Conservation (phyloP, 768 basidiomycete genomes). For the Psilocybe subaeruginosa region DNA sequence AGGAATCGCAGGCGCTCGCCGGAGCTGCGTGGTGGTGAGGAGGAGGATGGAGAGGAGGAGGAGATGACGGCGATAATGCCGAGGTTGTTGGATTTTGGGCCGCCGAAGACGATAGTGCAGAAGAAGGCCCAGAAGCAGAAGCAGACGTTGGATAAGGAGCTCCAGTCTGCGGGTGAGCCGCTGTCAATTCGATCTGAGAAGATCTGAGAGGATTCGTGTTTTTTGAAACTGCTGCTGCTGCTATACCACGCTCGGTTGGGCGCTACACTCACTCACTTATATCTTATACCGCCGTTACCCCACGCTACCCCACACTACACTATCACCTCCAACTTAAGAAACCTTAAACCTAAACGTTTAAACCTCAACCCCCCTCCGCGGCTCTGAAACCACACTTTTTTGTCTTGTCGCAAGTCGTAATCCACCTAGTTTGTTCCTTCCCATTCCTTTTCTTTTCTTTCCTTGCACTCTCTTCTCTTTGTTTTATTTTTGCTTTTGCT, state of each 20-base stretch:
- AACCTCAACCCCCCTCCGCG: too few species aligned
- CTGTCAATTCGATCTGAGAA: neutral
- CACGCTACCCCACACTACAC: neutral
- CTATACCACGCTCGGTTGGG: too few species aligned
- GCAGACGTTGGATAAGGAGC: neutral
- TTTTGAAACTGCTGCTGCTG: too few species aligned
- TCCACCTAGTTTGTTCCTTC: neutral
- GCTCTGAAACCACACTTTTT: too few species aligned
- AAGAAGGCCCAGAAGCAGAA: neutral
- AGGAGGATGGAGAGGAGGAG: neutral
- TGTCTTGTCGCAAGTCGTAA: neutral
- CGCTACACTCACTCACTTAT: neutral
- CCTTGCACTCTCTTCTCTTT: neutral
- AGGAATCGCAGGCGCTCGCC: conserved; percentile 16
- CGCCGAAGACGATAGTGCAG: neutral
- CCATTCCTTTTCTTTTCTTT: neutral
- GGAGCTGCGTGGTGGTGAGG: conserved; percentile 13
- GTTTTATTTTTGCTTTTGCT: neutral
- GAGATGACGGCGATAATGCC: conserved; percentile 32
- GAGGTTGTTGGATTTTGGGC: conserved; percentile 29
- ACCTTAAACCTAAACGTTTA: neutral
- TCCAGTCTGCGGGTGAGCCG: neutral
- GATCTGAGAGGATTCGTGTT: too few species aligned
- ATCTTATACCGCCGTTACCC: neutral
- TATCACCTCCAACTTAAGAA: neutral